Base-by-base conservation (phyloP, 208 protist species). In the Porcisia deanei region DNA sequence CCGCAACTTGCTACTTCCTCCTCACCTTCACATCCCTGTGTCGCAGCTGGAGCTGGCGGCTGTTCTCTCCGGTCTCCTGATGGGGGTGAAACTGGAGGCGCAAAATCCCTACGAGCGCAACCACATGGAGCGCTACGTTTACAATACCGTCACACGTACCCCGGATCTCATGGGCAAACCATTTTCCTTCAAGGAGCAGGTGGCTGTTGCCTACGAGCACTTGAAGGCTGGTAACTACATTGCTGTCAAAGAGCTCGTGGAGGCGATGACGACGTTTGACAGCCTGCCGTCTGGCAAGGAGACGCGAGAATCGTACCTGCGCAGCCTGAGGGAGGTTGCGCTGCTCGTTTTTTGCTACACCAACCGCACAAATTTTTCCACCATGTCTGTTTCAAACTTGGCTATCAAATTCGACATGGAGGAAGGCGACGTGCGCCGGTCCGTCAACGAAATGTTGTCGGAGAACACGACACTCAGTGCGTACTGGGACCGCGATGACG, bases 401-500 rank as follows among this genome's bases (percentile, higher is more conserved):
- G 77, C 89, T 52, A 85, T 87, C 49, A 94, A 93, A 80, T 97
- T 91, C 68, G 88, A 94, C 39, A 82, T 97, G 80, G 80, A 75
- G 60, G 84, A 87, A 64, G 81, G 80, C 70, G 76, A 88, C 20
- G 89, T 95, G 54, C 90, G 88, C 47, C 81, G 80, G 25, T 49
- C 88, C 6, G 86, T 97, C 55, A 95, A 91, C 71, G 84, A 87
- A 58, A 87, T 94, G 63, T 88, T 97, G 37, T 85, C 89, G 30
- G 91, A 97, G 54, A 83, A 84, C 70, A 90, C 81, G 61, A 73
- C 86, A 14, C 84, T 97, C 34, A 88, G 92, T 57, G 93, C 89
- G 61, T 93, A 92, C 81, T 97, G 93, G 91, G 93, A 97, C 70
- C 88, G 83, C 53, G 89, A 97, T 71, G 93, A 95, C 55, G 85